phyloP scores from a whole-genome alignment of 2,329 filamentous ascomycete species.

The Phyllosticta citrichinensis region DNA sequence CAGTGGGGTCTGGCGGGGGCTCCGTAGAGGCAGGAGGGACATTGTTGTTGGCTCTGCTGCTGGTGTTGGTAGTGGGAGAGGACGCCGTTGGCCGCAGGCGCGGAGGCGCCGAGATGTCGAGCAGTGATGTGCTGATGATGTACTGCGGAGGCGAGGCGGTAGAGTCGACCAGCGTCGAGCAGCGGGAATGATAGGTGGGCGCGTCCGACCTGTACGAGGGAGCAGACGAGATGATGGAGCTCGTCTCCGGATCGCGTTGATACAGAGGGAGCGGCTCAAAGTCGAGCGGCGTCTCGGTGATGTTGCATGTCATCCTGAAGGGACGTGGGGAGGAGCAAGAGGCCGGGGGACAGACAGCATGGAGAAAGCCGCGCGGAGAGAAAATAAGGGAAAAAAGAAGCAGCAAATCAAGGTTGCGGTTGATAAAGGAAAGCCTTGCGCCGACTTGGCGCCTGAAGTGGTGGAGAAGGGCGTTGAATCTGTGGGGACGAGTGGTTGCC shows the following conservation, averaged over 20 bases:
- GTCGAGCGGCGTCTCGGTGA: conserved; percentile 17
- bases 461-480: not conserved
- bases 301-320: conserved; percentile 19
- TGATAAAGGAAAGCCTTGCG: not conserved
- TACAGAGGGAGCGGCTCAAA: conserved; percentile 24
- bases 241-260: conserved; percentile 50
- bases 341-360: not conserved
- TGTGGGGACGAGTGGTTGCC: not conserved
- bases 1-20: conserved; percentile 7
- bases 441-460: not conserved
- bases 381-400: not conserved
- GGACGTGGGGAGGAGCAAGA: not conserved
- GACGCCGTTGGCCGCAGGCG: conserved; percentile 2
- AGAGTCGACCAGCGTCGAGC: conserved; percentile 24
- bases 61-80: conserved; percentile 5
- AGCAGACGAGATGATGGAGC: conserved; percentile 56
- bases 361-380: conserved; percentile 6
- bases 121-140: conserved; percentile 6
- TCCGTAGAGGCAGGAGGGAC: not conserved
- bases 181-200: conserved; percentile 51
- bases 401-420: not conserved
- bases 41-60: not conserved
- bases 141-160: not conserved
- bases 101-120: conserved; percentile 5
- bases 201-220: conserved; percentile 57